These are phyloP conservation scores for Phytophthora agathidicida DNA, from an alignment of 352 stramenopile species.

Conservation along the genomic window DNA sequence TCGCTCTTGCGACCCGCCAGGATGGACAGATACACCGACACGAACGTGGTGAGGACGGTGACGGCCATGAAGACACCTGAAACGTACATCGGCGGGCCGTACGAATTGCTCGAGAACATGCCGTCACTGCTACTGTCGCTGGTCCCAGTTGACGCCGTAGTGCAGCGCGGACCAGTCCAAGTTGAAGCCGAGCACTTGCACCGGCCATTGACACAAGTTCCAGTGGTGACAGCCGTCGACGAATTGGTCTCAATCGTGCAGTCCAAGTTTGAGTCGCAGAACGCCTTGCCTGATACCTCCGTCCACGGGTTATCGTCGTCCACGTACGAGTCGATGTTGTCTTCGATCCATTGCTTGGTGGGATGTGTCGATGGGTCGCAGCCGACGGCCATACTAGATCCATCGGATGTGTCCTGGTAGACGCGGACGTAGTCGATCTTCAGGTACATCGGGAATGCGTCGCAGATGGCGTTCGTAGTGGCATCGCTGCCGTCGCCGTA, in stretches of 20 bases:
- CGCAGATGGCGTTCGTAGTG: slow-evolving; percentile 53
- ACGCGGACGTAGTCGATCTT: slow-evolving; percentile 83
- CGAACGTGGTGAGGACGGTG: slow-evolving; percentile 20
- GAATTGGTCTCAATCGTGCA: slow-evolving; percentile 50
- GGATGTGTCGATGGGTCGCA: slow-evolving; percentile 65
- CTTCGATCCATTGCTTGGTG: slow-evolving; percentile 71
- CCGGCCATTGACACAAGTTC: slow-evolving; percentile 33
- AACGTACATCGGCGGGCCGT: slow-evolving; percentile 37
- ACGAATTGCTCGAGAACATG: slow-evolving; percentile 27
- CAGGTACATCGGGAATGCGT: slow-evolving; percentile 68
- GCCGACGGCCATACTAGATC: slow-evolving; percentile 47
- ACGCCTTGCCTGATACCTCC: slow-evolving; percentile 57
- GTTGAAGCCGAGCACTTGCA: slow-evolving; percentile 40
- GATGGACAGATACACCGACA: slow-evolving; percentile 28
- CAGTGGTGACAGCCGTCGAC: slow-evolving; percentile 28
- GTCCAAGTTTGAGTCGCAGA: slow-evolving; percentile 58
- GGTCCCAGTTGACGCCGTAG: slow-evolving; percentile 7
- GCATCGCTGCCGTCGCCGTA: slow-evolving; percentile 40
- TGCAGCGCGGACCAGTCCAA: slow-evolving; percentile 56
- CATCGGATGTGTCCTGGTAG: slow-evolving; percentile 52
- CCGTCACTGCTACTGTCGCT: slow-evolving; percentile 24
- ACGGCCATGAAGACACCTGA: slow-evolving; percentile 19
- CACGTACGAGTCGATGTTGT: slow-evolving; percentile 73
- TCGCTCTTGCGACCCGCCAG: slow-evolving; percentile 18
- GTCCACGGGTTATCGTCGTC: slow-evolving; percentile 60